Evolutionary conservation across 1,139 yeast genomes (phyloP), one percentile per base, ranked within the genome.

Genomic region (Candida pseudoviswanathii): DNA sequence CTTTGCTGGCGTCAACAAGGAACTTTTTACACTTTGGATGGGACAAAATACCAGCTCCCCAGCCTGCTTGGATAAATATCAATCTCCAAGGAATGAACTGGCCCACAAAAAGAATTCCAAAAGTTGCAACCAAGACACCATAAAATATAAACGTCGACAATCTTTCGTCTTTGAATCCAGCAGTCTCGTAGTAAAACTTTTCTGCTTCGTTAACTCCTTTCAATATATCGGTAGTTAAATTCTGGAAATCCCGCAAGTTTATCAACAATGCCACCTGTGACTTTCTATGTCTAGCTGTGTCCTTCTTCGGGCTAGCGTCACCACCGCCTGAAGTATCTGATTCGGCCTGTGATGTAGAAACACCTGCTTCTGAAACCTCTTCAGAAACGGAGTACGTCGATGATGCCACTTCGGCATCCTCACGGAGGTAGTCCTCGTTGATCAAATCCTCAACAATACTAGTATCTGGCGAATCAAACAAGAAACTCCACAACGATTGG

Each of bases 151-250:
- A 63, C 0, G 96, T 86, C 0, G 96, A 82, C 26, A 75, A 66
- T 47, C 80, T 73, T 60, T 89, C 96, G 64, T 89, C 86, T 50
- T 77, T 77, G 61, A 90, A 90, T 3, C 87, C 86, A 9, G 89
- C 89, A 4, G 86, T 78, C 11, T 86, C 86, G 56, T 71, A 77
- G 58, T 84, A 73, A 51, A 84, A 78, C 21, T 67, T 67, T 50
- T 89, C 92, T 2, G 80, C 67, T 16, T 71, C 65, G 26, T 85
- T 85, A 46, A 83, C 68, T 0, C 75, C 64, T 27, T 72, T 67
- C 30, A 89, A 74, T 3, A 86, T 54, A 47, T 81, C 81, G 0
- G 86, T 71, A 24, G 91, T 80, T 40, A 83, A 67, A 50, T 84
- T 83, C 58, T 86, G 91, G 37, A 85, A 68, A 55, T 84, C 86